Evolutionary conservation across 2,329 filamentous ascomycete genomes (phyloP).

Genomic region (Verruconis gallopava): DNA sequence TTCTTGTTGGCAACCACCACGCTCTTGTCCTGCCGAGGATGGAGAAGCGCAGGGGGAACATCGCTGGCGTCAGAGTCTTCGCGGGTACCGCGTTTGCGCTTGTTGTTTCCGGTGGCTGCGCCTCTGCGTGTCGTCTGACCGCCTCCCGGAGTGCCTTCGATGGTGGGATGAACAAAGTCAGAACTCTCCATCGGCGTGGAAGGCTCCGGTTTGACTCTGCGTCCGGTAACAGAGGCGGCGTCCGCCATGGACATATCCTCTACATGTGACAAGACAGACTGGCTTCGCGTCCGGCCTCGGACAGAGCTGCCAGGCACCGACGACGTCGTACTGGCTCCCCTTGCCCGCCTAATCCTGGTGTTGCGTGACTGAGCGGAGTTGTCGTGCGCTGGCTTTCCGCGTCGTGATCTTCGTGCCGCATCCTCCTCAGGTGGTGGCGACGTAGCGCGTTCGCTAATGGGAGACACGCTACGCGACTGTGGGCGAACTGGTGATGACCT

Average conservation of each 20-base stretch:
- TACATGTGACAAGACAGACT: constrained; percentile 34
- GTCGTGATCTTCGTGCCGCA: constrained; percentile 19
- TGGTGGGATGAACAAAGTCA: constrained; percentile 14
- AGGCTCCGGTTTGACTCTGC: constrained; percentile 34
- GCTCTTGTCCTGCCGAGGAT: constrained; percentile 12
- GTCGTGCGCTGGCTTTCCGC: constrained; percentile 16
- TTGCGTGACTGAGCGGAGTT: constrained; percentile 4
- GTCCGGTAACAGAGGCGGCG: constrained; percentile 25
- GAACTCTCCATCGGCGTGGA: constrained; percentile 28
- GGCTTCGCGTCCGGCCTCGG: constrained; percentile 34
- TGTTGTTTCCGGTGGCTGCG: constrained; percentile 21
- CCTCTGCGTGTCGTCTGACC: constrained; percentile 20
- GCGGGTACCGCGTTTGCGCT: constrained; percentile 28
- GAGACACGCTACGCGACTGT: constrained; percentile 5
- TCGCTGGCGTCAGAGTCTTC: constrained; percentile 15
- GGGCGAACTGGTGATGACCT: constrained; percentile 7
- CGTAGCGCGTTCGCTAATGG: constrained; percentile 7
- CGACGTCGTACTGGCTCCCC: constrained; percentile 30
- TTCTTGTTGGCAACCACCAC: constrained; percentile 33
- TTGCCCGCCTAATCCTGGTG: constrained; percentile 14
- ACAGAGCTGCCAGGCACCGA: constrained; percentile 32
- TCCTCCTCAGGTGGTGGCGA: constrained; percentile 12
- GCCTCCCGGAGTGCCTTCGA: constrained; percentile 17
- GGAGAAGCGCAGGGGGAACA: constrained; percentile 9
- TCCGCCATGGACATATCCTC: constrained; percentile 27